Conservation (phyloP, 192 early-diverging fungal species). For the Bifiguratus adelaidae region DNA sequence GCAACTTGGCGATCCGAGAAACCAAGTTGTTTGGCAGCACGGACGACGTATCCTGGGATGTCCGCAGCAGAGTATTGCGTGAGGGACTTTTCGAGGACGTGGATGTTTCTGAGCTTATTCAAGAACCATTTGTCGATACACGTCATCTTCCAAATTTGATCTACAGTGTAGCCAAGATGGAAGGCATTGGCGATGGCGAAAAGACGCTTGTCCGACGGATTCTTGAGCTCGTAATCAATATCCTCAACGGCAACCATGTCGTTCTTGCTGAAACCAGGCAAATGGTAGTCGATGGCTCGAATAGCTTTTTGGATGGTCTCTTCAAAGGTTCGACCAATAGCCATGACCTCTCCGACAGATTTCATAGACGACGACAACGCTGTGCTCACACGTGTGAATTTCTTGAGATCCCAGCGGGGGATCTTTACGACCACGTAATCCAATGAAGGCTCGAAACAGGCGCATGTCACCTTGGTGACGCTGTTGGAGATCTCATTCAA, state of each 20-base stretch:
- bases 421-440: slow-evolving; percentile 88
- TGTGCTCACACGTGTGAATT: slow-evolving; percentile 90
- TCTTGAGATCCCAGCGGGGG: slow-evolving; percentile 89
- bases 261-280: slow-evolving; percentile 74
- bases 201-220: slow-evolving; percentile 89
- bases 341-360: slow-evolving; percentile 97
- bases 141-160: slow-evolving; percentile 83
- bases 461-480: slow-evolving; percentile 92
- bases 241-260: slow-evolving; percentile 48
- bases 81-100: slow-evolving; percentile 66
- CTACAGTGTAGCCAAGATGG: slow-evolving; percentile 86
- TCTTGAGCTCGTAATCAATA: slow-evolving; percentile 78
- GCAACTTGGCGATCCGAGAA: slow-evolving; percentile 94
- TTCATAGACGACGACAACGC: slow-evolving; percentile 93
- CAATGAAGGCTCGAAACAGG: slow-evolving; percentile 94
- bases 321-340: slow-evolving; percentile 93
- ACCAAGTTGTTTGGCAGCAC: slow-evolving; percentile 85
- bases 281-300: slow-evolving; percentile 77
- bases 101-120: slow-evolving; percentile 84
- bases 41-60: slow-evolving; percentile 45
- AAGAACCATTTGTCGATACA: slow-evolving; percentile 98
- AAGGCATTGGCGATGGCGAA: slow-evolving; percentile 96
- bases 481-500: slow-evolving; percentile 90
- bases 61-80: slow-evolving; percentile 43
- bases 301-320: slow-evolving; percentile 98